A percentile compares a stretch with the other conserved stretches of the same genome.
Conservation (phyloP, 805 yeast species). For the Vanderwaltozyma verrucispora region DNA sequence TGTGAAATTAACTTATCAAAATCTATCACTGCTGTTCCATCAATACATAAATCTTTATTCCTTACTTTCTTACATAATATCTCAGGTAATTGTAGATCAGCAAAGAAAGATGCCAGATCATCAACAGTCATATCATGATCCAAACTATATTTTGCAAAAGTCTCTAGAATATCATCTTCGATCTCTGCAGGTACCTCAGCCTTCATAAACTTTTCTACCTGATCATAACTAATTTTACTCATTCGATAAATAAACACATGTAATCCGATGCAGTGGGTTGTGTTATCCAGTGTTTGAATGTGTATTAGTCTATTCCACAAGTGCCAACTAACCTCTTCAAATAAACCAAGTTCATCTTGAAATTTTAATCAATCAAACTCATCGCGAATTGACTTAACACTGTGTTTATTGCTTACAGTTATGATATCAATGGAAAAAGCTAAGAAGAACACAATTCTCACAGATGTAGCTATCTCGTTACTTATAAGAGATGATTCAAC, state of each 20-base stretch:
- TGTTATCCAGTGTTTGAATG: too few species aligned
- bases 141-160: slow-evolving; percentile 33
- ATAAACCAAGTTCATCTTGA: too few species aligned
- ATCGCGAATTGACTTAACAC: too few species aligned
- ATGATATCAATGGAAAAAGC: too few species aligned
- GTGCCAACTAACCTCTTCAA: too few species aligned
- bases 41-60: slow-evolving; percentile 26
- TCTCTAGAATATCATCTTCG: slow-evolving; percentile 37
- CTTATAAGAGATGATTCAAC: too few species aligned
- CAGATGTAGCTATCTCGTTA: too few species aligned
- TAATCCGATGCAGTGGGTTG: too few species aligned
- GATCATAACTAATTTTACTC: slow-evolving; percentile 8
- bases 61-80: slow-evolving; percentile 24
- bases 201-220: slow-evolving; percentile 24
- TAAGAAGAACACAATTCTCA: too few species aligned
- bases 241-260: neutral
- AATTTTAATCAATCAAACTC: too few species aligned
- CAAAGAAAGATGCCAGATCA: slow-evolving; percentile 25
- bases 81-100: slow-evolving; percentile 25
- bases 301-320: too few species aligned
- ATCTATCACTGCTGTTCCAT: slow-evolving; percentile 37
- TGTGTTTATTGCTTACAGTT: too few species aligned
- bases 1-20: slow-evolving; percentile 35
- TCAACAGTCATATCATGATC: slow-evolving; percentile 32
- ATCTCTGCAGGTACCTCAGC: slow-evolving; percentile 32